phyloP scores from a whole-genome alignment of 352 stramenopile genomes.

The Phytophthora megakarya region DNA sequence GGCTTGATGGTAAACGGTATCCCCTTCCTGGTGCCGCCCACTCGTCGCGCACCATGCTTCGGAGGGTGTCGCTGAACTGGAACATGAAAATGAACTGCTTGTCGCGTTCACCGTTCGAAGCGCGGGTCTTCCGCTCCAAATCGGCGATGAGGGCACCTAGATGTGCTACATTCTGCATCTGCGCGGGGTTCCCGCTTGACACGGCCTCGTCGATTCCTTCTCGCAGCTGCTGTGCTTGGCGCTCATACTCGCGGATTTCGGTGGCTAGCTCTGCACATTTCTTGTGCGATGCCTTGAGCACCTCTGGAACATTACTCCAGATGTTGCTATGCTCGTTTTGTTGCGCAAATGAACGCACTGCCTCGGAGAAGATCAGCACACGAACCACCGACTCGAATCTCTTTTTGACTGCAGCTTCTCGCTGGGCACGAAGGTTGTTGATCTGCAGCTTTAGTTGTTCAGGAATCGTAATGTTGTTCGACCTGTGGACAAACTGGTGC shows the following conservation, averaged over 20 bases:
- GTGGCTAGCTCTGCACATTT: conserved; percentile 48
- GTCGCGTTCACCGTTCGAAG: conserved; percentile 45
- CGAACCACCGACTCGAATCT: conserved; percentile 50
- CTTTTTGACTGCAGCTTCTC: conserved; percentile 40
- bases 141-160: conserved; percentile 44
- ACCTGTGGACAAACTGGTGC: conserved; percentile 42
- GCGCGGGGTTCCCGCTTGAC: conserved; percentile 45
- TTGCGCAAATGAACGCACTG: conserved; percentile 44
- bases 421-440: conserved; percentile 31
- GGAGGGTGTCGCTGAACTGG: conserved; percentile 55
- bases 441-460: conserved; percentile 54
- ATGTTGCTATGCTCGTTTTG: conserved; percentile 39
- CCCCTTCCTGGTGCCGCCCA: conserved; percentile 28
- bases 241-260: conserved; percentile 36
- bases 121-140: conserved; percentile 40
- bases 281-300: conserved; percentile 50
- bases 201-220: conserved; percentile 52
- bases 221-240: conserved; percentile 37
- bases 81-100: conserved; percentile 72
- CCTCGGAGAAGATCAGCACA: conserved; percentile 59
- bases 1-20: conserved; percentile 10
- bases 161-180: conserved; percentile 49
- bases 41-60: conserved; percentile 40
- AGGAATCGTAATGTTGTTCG: conserved; percentile 52
- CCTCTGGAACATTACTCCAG: conserved; percentile 49